Base-by-base conservation (phyloP, 2,329 filamentous ascomycete species). In the Penicillium sp. region DNA sequence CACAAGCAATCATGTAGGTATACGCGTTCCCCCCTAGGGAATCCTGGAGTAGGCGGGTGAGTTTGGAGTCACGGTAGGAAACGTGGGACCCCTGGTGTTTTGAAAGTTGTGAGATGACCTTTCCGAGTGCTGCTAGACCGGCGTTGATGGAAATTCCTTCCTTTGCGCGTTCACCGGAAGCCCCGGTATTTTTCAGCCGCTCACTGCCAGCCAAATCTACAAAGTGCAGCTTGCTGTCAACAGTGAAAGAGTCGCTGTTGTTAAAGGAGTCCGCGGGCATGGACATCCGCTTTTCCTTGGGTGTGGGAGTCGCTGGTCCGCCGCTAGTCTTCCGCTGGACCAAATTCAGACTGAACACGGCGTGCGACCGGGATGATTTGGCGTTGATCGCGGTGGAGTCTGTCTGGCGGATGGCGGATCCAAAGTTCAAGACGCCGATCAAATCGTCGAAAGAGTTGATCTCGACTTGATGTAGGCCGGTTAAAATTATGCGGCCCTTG, bases 81-180 rank as follows among this genome's bases (percentile, higher is more conserved):
- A 99, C 92, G 74, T 97, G 92, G 4, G 91, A 88, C 45, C 91
- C 92, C 42, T 89, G 79, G 61, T 92, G 87, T 55, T 92, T 89
- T 16, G 92, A 99, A 40, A 99, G 82, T 75, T 99, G 94, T 32
- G 94, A 96, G 68, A 99, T 99, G 72, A 99, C 94, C 74, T 99
- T 99, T 70, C 94, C 94, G 24, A 99, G 80, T 56, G 92, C 93
- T 46, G 94, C 94, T 56, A 99, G 83, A 55, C 94, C 94, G 38
- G 90, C 94, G 68, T 99, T 99, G 79, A 99, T 99, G 11, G 93
- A 96, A 56, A 99, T 99, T 64, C 94, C 94, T 74, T 99, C 94
- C 71, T 87, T 93, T 38, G 94, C 94, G 53, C 94, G 85, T 65
- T 97, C 94, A 41, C 94, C 94, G 59, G 96, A 92, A 0, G 94